Percentiles rank a stretch among this genome's conserved stretches.
These are phyloP conservation scores for Aureobasidium sp. DNA, from an alignment of 2,329 filamentous ascomycete genomes.

Conservation along the genomic window DNA sequence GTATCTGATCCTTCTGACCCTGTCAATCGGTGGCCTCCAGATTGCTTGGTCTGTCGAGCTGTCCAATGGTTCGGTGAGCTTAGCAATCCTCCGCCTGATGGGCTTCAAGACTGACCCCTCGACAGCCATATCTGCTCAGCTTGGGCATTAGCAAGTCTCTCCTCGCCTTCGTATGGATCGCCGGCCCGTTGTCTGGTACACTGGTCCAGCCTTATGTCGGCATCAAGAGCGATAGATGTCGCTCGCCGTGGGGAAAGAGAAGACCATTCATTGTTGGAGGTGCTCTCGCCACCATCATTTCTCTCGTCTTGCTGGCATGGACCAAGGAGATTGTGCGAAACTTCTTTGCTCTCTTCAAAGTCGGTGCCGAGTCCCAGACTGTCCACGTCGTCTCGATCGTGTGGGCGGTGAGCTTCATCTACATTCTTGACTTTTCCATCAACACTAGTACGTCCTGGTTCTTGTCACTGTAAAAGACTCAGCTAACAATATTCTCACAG, in stretches of 20 bases:
- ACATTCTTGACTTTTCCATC: slow-evolving; percentile 87
- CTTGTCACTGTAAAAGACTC: background rate
- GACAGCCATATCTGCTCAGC: slow-evolving; percentile 45
- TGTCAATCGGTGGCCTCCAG: slow-evolving; percentile 79
- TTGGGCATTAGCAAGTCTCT: slow-evolving; percentile 48
- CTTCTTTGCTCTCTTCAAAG: slow-evolving; percentile 61
- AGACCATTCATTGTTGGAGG: slow-evolving; percentile 48
- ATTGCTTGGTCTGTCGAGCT: slow-evolving; percentile 95
- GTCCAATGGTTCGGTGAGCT: slow-evolving; percentile 71
- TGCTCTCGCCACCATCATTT: slow-evolving; percentile 42
- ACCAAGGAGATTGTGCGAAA: slow-evolving; percentile 53
- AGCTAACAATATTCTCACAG: slow-evolving; percentile 33
- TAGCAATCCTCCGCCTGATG: background rate
- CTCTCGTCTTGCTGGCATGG: slow-evolving; percentile 46
- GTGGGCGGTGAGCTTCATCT: slow-evolving; percentile 78
- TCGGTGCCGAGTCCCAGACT: slow-evolving; percentile 55
- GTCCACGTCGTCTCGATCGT: slow-evolving; percentile 64
- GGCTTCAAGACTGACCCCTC: background rate
- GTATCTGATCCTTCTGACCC: slow-evolving; percentile 79
- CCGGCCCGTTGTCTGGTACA: slow-evolving; percentile 48
- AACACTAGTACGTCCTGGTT: slow-evolving; percentile 62
- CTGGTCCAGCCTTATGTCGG: slow-evolving; percentile 50
- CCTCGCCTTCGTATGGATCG: slow-evolving; percentile 47
- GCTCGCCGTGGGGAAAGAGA: slow-evolving; percentile 43
- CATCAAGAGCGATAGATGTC: slow-evolving; percentile 46